Evolutionary conservation across 768 basidiomycete species (phyloP).

Genomic region (Lanmaoa pseudosensibilis): DNA sequence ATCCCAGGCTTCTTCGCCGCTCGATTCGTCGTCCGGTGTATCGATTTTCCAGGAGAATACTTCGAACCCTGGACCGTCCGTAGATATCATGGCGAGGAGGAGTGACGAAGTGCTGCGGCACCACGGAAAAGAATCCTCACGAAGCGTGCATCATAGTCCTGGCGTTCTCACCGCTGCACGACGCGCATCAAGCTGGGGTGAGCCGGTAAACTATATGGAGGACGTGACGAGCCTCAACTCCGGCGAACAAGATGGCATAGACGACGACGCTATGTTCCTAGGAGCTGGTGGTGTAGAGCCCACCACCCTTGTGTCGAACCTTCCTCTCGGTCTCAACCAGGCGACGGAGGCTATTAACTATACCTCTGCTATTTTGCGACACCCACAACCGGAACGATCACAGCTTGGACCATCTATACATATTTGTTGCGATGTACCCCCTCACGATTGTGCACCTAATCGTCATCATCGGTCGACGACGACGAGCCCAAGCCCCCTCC

Average conservation of each 20-base stretch:
- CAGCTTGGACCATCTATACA: conserved; percentile 21
- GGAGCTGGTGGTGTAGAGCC: conserved; percentile 49
- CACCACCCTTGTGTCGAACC: conserved; percentile 34
- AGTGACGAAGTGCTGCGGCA: conserved; percentile 50
- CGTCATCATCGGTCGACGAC: conserved; percentile 34
- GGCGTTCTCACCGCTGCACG: conserved; percentile 45
- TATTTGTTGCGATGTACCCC: conserved; percentile 25
- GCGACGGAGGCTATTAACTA: conserved; percentile 24
- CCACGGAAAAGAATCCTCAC: conserved; percentile 28
- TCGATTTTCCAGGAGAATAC: conserved; percentile 28
- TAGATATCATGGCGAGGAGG: conserved; percentile 28
- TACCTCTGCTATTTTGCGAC: conserved; percentile 20
- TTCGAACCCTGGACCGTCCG: conserved; percentile 15
- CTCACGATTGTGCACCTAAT: conserved; percentile 21
- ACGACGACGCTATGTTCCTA: conserved; percentile 54
- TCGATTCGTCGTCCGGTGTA: conserved; percentile 34
- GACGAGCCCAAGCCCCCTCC: conserved; percentile 43
- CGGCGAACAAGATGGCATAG: conserved; percentile 44
- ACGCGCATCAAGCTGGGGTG: conserved; percentile 69
- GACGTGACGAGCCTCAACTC: conserved; percentile 46
- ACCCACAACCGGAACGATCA: conserved; percentile 34
- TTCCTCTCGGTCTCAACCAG: conserved; percentile 35
- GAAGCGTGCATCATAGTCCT: conserved; percentile 25
- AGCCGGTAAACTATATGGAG: conserved; percentile 40
- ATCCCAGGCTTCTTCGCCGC: conserved; percentile 32